Evolutionary conservation across 2,329 filamentous ascomycete species (phyloP).

Genomic region (Falciphora oryzae): DNA sequence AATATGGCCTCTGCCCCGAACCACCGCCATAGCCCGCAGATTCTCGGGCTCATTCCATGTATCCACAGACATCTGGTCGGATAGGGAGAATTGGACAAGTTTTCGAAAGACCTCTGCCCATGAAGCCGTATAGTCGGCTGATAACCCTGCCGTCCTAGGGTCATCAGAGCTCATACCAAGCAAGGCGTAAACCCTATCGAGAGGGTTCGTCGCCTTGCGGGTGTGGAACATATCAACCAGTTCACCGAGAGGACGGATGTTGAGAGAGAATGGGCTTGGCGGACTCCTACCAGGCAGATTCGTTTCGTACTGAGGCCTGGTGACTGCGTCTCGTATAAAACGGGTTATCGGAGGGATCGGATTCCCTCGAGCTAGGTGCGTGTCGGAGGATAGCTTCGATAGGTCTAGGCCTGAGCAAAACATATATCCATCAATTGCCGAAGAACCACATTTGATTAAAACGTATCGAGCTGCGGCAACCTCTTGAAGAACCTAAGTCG

Average conservation of each 20-base stretch:
- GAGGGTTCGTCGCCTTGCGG: not conserved
- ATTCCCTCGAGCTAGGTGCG: not conserved
- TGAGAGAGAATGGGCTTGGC: not conserved
- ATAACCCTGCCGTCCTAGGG: not conserved
- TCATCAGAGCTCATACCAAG: not conserved
- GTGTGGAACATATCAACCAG: not conserved
- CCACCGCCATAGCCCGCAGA: not conserved
- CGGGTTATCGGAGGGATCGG: not conserved
- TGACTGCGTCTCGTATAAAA: not conserved
- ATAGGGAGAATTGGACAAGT: not conserved
- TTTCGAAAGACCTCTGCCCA: not conserved
- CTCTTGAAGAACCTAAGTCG: not conserved
- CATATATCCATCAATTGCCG: not conserved
- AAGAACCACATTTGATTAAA: not conserved
- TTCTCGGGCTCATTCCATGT: not conserved
- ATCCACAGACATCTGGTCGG: not conserved
- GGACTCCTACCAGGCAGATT: too few relatives aligned
- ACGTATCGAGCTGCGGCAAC: not conserved
- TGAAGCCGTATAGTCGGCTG: not conserved
- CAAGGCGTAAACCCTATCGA: conserved; percentile 2
- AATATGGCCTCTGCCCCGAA: not conserved
- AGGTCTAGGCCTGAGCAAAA: not conserved
- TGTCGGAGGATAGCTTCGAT: not conserved
- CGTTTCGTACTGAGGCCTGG: not conserved
- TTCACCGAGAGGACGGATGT: not conserved